Percentiles rank a stretch among this genome's conserved stretches.
Conservation (phyloP, 139 green algal genomes). For the Tetraselmis chui region DNA sequence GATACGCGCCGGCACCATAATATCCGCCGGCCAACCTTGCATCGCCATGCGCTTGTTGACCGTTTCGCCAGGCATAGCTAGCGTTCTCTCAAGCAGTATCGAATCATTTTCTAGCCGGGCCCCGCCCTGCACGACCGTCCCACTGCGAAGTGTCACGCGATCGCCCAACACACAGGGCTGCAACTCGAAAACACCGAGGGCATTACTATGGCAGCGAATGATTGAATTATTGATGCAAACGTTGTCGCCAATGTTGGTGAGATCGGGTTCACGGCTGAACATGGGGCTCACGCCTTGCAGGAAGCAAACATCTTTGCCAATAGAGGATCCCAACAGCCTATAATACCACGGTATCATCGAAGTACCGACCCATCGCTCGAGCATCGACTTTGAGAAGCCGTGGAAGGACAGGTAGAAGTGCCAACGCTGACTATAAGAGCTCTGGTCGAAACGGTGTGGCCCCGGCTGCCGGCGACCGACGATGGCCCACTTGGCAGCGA, state of each 20-base stretch:
- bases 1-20: not conserved
- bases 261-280: slow-evolving; percentile 21
- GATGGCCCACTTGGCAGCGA: slow-evolving; percentile 9
- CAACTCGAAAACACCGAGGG: slow-evolving; percentile 11
- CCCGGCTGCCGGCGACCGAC: slow-evolving; percentile 7
- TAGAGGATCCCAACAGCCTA: slow-evolving; percentile 10
- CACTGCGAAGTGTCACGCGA: slow-evolving; percentile 11
- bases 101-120: slow-evolving; percentile 7
- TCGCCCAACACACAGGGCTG: slow-evolving; percentile 5
- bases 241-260: slow-evolving; percentile 21
- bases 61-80: slow-evolving; percentile 23
- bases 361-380: slow-evolving; percentile 3
- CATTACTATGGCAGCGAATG: slow-evolving; percentile 24
- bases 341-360: slow-evolving; percentile 14
- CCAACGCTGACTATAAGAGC: slow-evolving; percentile 12
- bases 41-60: slow-evolving; percentile 11
- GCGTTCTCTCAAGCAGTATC: slow-evolving; percentile 24
- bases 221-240: slow-evolving; percentile 17
- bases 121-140: slow-evolving; percentile 13
- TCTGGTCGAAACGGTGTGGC: not conserved
- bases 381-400: not conserved
- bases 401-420: slow-evolving; percentile 8
- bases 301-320: slow-evolving; percentile 24
- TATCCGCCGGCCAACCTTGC: slow-evolving; percentile 13
- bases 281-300: slow-evolving; percentile 14